Percentiles rank a stretch among this genome's conserved stretches.
These are phyloP conservation scores for Acanthamoeba triangularis DNA, from an alignment of 208 protist genomes.

Conservation along the genomic window DNA sequence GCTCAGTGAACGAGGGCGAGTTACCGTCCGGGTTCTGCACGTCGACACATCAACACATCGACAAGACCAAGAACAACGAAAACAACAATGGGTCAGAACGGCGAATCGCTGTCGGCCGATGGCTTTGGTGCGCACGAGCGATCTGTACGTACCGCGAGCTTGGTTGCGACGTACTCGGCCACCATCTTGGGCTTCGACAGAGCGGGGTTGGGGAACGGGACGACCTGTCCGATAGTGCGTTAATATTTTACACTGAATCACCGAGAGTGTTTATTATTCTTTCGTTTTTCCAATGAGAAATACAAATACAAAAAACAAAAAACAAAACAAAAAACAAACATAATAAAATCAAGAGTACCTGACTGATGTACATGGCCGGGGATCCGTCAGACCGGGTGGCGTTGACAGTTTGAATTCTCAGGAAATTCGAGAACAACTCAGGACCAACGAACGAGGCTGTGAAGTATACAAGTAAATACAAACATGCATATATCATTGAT, in stretches of 20 bases:
- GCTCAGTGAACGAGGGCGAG: slow-evolving; percentile 1
- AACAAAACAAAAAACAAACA: not conserved
- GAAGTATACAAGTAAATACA: not conserved
- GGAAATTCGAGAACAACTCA: not conserved
- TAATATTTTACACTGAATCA: too few species aligned
- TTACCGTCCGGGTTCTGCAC: not conserved
- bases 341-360: not conserved
- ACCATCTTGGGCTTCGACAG: not conserved
- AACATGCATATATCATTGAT: not conserved
- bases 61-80: too few species aligned
- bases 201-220: not conserved
- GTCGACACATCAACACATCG: not conserved
- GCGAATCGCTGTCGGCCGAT: not conserved
- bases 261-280: too few species aligned
- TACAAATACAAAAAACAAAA: not conserved
- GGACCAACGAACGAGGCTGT: slow-evolving; percentile 53
- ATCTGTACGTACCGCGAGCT: not conserved
- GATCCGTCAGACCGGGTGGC: not conserved
- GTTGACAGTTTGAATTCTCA: fast-evolving
- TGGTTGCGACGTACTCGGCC: not conserved
- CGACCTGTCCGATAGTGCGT: too few species aligned
- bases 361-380: slow-evolving; percentile 13
- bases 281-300: not conserved
- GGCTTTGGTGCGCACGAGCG: not conserved
- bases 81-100: not conserved